Conservation (phyloP, 345 rosid genomes). For the Euphorbia tirucalli region DNA sequence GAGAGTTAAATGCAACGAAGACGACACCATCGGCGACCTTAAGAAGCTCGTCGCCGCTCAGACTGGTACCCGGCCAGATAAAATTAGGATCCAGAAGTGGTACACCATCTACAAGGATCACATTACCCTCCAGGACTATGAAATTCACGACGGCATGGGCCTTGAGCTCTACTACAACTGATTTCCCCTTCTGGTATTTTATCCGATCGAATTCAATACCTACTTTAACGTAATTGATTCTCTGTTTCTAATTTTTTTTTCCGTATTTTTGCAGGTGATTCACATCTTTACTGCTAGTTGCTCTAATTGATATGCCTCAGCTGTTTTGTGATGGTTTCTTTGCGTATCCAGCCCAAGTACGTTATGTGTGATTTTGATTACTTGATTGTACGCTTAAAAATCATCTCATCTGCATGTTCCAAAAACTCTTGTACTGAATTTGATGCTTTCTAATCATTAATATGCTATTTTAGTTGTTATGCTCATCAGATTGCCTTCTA, state of each 20-base stretch:
- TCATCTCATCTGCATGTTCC: not conserved
- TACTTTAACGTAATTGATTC: no score
- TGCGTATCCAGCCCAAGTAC: not conserved
- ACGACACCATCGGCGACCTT: constrained; percentile 37
- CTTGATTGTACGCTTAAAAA: not conserved
- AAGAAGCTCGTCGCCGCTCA: constrained; percentile 45
- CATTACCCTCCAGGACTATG: constrained; percentile 36
- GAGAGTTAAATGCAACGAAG: constrained; percentile 32
- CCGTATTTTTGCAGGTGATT: not conserved
- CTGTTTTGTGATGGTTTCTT: not conserved
- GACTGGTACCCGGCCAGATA: constrained; percentile 43
- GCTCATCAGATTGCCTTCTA: no score
- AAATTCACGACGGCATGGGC: constrained; percentile 41
- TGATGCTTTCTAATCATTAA: not conserved
- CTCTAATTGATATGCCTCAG: not conserved
- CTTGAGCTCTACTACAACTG: constrained; percentile 37
- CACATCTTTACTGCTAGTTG: not conserved
- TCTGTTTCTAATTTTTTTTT: not conserved
- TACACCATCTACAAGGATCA: constrained; percentile 38
- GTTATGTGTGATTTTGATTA: not conserved
- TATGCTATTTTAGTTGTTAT: not conserved
- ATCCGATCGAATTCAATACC: not conserved
- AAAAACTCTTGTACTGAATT: not conserved
- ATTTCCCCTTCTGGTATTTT: not conserved
- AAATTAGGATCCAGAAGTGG: constrained; percentile 52